Evolutionary conservation across 495 filamentous ascomycete genomes (phyloP).

Genomic region (Glarea lozoyensis): DNA sequence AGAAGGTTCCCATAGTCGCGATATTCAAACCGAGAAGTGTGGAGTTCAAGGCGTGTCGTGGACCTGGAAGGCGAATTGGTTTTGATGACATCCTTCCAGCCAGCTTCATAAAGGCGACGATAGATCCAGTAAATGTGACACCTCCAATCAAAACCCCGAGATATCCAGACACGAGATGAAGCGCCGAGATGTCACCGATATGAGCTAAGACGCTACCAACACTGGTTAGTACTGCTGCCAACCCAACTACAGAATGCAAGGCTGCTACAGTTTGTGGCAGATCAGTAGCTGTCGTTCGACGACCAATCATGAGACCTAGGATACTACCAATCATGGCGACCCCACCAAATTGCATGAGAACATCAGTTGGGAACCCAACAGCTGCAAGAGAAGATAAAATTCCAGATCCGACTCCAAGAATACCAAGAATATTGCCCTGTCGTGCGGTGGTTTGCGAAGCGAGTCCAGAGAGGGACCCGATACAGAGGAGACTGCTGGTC

Average conservation of each 20-base stretch:
- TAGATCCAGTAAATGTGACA: conserved; percentile 75
- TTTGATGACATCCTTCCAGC: conserved; percentile 67
- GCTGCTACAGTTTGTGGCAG: conserved; percentile 77
- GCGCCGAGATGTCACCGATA: conserved; percentile 51
- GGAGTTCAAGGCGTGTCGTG: conserved; percentile 58
- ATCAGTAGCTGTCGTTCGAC: conserved; percentile 70
- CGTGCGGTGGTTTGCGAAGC: conserved; percentile 70
- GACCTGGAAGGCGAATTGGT: conserved; percentile 55
- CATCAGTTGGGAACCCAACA: conserved; percentile 66
- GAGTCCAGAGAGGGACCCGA: conserved; percentile 41
- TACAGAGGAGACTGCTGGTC: conserved; percentile 69
- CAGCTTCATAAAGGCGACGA: conserved; percentile 75
- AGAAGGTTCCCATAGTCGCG: conserved; percentile 69
- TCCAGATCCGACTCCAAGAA: conserved; percentile 68
- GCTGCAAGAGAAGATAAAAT: conserved; percentile 69
- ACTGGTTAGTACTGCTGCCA: conserved; percentile 73
- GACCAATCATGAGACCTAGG: conserved; percentile 60
- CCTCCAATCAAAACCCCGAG: conserved; percentile 73
- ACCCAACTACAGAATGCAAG: conserved; percentile 72
- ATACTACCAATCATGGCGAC: conserved; percentile 62
- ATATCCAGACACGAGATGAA: conserved; percentile 73
- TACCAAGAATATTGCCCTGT: conserved; percentile 71
- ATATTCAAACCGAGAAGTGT: conserved; percentile 61
- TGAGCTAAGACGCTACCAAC: conserved; percentile 71
- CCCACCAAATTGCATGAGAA: conserved; percentile 59